Conservation (phyloP, 2,329 filamentous ascomycete genomes). For the Ascomycota sp. region DNA sequence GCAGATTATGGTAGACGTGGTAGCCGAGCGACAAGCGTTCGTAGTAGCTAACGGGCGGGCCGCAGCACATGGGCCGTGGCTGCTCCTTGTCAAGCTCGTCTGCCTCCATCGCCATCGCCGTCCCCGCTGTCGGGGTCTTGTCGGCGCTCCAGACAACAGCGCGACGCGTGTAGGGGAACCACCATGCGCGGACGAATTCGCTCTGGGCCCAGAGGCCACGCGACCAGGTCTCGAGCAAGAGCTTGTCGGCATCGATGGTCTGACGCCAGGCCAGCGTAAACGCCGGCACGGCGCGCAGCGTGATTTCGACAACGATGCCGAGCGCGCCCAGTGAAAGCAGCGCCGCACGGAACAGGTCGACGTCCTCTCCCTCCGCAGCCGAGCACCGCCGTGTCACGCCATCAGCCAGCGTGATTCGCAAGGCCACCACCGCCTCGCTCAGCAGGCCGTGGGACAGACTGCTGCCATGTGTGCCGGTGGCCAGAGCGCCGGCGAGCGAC, state of each 20-base stretch:
- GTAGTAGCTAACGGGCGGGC: constrained; percentile 54
- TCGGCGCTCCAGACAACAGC: constrained; percentile 83
- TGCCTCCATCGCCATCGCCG: constrained; percentile 8
- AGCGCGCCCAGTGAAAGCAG: constrained; percentile 75
- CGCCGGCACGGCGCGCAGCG: constrained; percentile 58
- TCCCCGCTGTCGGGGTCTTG: constrained; percentile 27
- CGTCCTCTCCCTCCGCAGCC: constrained; percentile 33
- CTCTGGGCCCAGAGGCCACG: constrained; percentile 58
- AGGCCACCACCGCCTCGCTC: constrained; percentile 51
- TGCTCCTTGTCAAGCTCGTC: constrained; percentile 7
- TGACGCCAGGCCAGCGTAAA: constrained; percentile 82
- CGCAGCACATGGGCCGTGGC: constrained; percentile 19
- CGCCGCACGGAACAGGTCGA: constrained; percentile 72
- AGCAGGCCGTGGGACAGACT: constrained; percentile 68
- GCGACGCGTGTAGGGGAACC: constrained; percentile 80
- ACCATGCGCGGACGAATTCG: constrained; percentile 92
- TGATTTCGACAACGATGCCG: constrained; percentile 79
- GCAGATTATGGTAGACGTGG: constrained; percentile 77
- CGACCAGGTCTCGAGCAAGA: constrained; percentile 53
- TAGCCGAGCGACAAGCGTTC: constrained; percentile 57
- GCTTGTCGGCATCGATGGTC: constrained; percentile 47
- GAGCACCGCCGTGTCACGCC: constrained; percentile 54
- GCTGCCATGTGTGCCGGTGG: constrained; percentile 84
- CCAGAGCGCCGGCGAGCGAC: constrained; percentile 78
- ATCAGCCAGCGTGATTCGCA: constrained; percentile 68